Percentiles rank a stretch among this genome's conserved stretches.
phyloP scores from a whole-genome alignment of 1,284 basidiomycete genomes.

The Amylostereum chailletii region DNA sequence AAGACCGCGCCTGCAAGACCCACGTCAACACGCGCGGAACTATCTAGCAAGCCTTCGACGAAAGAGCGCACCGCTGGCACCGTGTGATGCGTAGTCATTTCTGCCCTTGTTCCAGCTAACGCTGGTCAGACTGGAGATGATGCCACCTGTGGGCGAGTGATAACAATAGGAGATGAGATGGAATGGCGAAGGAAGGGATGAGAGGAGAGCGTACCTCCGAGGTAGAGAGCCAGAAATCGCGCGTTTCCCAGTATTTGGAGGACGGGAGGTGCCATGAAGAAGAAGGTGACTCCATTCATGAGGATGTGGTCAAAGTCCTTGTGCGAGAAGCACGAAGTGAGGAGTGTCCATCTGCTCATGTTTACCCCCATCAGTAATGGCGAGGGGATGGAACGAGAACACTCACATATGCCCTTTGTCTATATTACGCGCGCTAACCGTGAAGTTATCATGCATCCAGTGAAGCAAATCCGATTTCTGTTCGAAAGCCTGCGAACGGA shows the following conservation, averaged over 20 bases:
- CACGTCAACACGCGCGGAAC: background rate
- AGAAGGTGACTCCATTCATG: slow-evolving; percentile 75
- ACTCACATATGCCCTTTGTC: slow-evolving; percentile 61
- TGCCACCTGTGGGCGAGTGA: slow-evolving; percentile 37
- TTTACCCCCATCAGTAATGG: background rate
- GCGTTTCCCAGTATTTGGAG: slow-evolving; percentile 63
- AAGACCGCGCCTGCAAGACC: slow-evolving; percentile 57
- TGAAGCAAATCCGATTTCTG: slow-evolving; percentile 39
- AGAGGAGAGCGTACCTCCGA: slow-evolving; percentile 44
- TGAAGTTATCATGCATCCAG: slow-evolving; percentile 69
- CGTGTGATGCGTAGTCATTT: slow-evolving; percentile 47
- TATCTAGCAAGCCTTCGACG: background rate
- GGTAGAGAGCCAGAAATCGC: slow-evolving; percentile 69
- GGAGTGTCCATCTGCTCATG: slow-evolving; percentile 63
- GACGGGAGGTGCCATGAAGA: slow-evolving; percentile 69
- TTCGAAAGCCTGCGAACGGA: slow-evolving; percentile 10
- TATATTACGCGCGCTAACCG: slow-evolving; percentile 55
- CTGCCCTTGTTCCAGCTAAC: slow-evolving; percentile 45
- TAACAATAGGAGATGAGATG: slow-evolving; percentile 2
- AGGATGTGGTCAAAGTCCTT: slow-evolving; percentile 54
- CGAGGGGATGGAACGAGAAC: background rate
- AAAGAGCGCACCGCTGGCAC: slow-evolving; percentile 58
- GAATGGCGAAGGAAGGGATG: background rate
- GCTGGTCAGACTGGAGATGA: slow-evolving; percentile 53
- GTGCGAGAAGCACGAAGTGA: slow-evolving; percentile 76